phyloP scores from a whole-genome alignment of 805 yeast genomes.

The Teunomyces stri region DNA sequence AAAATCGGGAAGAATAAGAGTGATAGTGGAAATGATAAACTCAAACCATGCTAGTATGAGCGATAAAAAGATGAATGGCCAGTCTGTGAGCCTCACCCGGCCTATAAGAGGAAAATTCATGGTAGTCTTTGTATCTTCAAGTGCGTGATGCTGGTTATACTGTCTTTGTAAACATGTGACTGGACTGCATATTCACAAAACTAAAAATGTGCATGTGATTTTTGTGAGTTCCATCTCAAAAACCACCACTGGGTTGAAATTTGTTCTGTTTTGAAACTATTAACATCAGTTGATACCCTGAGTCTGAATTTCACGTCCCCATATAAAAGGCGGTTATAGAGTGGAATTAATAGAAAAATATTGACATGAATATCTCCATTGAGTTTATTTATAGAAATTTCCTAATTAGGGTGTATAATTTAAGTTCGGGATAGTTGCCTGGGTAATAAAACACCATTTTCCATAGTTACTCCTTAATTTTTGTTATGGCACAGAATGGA shows the following conservation, averaged over 20 bases:
- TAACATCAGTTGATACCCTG: no score
- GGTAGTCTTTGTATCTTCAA: neutral
- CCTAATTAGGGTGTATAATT: neutral
- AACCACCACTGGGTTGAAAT: no score
- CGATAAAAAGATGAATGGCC: conserved; percentile 46
- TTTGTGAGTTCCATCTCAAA: no score
- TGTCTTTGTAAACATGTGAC: neutral
- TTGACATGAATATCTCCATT: neutral
- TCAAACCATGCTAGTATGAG: conserved; percentile 51
- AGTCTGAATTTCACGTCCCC: no score
- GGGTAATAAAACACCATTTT: neutral
- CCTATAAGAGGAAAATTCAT: conserved; percentile 18
- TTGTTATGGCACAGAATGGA: neutral
- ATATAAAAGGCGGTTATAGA: no score
- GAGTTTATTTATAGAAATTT: neutral
- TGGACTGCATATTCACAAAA: neutral
- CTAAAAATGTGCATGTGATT: neutral
- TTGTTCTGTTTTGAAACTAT: no score
- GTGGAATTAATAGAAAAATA: neutral
- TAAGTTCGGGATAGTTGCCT: neutral
- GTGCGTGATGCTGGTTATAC: neutral
- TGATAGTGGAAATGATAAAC: conserved; percentile 42
- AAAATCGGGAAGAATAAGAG: conserved; percentile 44
- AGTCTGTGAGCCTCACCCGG: conserved; percentile 47
- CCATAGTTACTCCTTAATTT: neutral